These are phyloP conservation scores for Discostella stelligera DNA, from an alignment of 352 stramenopile genomes.

Conservation along the genomic window DNA sequence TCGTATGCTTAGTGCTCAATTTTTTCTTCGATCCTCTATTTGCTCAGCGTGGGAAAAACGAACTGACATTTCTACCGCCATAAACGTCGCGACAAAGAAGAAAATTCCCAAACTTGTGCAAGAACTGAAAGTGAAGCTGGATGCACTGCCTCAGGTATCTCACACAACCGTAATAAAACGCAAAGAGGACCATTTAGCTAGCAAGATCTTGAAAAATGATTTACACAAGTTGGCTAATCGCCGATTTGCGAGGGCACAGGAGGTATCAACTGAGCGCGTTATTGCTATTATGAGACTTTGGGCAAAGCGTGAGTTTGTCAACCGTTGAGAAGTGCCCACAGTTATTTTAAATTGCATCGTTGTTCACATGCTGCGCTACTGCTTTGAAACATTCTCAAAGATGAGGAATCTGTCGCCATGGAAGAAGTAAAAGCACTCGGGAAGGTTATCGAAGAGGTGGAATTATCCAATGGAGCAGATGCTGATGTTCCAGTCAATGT, in stretches of 20 bases:
- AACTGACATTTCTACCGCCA: conserved; percentile 79
- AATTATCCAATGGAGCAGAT: conserved; percentile 40
- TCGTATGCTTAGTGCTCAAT: neutral
- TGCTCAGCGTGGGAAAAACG: conserved; percentile 71
- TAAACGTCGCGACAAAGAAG: conserved; percentile 80
- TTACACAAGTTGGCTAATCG: conserved; percentile 67
- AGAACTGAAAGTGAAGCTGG: conserved; percentile 73
- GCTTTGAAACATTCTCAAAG: conserved; percentile 18
- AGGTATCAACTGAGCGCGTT: conserved; percentile 67
- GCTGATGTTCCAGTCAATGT: conserved; percentile 14
- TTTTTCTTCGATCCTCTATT: conserved; percentile 6
- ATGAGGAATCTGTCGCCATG: conserved; percentile 52
- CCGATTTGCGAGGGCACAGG: conserved; percentile 60
- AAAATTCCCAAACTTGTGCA: conserved; percentile 64
- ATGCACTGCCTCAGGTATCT: conserved; percentile 65
- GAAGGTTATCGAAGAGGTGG: conserved; percentile 46
- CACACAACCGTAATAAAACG: conserved; percentile 76
- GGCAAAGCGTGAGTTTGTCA: conserved; percentile 56
- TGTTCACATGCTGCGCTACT: neutral
- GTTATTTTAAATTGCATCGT: neutral
- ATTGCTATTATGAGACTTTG: conserved; percentile 74
- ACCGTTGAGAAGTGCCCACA: neutral
- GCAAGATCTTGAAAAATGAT: conserved; percentile 75
- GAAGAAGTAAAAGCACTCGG: conserved; percentile 51
- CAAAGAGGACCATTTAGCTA: conserved; percentile 77